Percentiles rank a stretch among this genome's conserved stretches.
phyloP scores from a whole-genome alignment of 495 filamentous ascomycete genomes.

The Penicillium cataractarum region DNA sequence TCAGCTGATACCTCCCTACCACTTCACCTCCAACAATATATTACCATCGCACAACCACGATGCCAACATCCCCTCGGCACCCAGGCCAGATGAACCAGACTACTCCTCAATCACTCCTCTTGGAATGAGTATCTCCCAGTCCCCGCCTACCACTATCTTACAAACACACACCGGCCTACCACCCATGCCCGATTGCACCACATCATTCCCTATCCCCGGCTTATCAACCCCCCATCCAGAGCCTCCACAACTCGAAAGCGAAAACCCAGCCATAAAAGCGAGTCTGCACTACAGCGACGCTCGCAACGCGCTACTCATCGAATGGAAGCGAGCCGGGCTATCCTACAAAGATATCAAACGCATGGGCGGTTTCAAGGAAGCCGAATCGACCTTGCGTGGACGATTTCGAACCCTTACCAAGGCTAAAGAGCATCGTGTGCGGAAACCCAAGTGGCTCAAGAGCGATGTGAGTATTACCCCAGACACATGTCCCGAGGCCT shows the following conservation, averaged over 20 bases:
- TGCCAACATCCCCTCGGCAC: not conserved
- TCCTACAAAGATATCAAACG: constrained; percentile 81
- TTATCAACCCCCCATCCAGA: not conserved
- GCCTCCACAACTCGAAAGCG: not conserved
- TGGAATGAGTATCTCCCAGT: not conserved
- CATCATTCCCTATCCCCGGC: not conserved
- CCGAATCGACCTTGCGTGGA: constrained; percentile 86
- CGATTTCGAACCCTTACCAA: constrained; percentile 81
- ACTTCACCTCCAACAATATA: not conserved
- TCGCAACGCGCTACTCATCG: constrained; percentile 68
- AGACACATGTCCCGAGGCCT: too few species aligned
- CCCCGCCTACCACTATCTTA: not conserved
- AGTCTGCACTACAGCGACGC: constrained; percentile 26
- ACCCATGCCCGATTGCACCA: not conserved
- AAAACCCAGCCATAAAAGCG: constrained; percentile 6
- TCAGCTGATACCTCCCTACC: not conserved
- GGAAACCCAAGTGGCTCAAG: constrained; percentile 77
- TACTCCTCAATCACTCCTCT: not conserved
- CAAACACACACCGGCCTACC: not conserved
- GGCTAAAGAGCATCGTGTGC: constrained; percentile 67
- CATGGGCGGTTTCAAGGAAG: constrained; percentile 68
- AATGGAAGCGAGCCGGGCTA: constrained; percentile 63
- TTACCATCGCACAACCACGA: not conserved
- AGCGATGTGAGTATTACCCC: constrained; percentile 67
- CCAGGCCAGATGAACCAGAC: not conserved